Evolutionary conservation across 2,329 filamentous ascomycete genomes (phyloP), one percentile per base, ranked within the genome.

Genomic region (Tolypocladium capitatum): DNA sequence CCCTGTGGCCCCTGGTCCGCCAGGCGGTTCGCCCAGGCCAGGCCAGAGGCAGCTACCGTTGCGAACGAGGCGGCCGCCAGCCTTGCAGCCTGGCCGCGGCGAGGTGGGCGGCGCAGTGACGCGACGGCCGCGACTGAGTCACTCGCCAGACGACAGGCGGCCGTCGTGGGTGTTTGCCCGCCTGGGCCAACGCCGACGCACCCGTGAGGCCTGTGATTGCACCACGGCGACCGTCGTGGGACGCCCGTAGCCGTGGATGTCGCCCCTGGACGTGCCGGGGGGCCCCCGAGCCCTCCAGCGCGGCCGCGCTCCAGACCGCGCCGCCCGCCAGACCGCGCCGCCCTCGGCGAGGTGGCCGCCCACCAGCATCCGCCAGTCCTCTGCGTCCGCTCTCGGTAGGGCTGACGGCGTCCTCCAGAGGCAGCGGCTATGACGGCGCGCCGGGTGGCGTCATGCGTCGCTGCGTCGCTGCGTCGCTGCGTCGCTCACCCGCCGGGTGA

Each of bases 1-100:
- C 13, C 4, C 21, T 3, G 34, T 36, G n/a, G 34, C 34, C 13
- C 33, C 32, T 24, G 27, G 34, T 36, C 31, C 43, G 47, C 32
- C 47, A 49, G 43, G 43, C 47, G 38, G 43, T 49, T 35, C 31
- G 47, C 43, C 47, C 18, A 16, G 43, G 31, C 13, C 32, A n/a
- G n/a, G n/a, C n/a, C n/a, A n/a, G 21, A 6, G 11, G 38, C 28
- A 24, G 38, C 36, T 41, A n/a, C 24, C 8, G 30, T 16, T 31
- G 32, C 28, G 30, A 21, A 44, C 31, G 32, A 33, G 43, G 43
- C 43, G 43, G 28, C 8, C 31, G 18, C 7, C 24, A 11, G 16
- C 20, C 42, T 42, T 44, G 46, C 20, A 43, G 46, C 46, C 46
- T 44, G 41, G 46, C 6, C 30, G 14, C 6, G 2, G 8, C 38